Evolutionary conservation across 1,284 basidiomycete species (phyloP), one percentile per base, ranked within the genome.

Genomic region (Ganoderma resinaceum): DNA sequence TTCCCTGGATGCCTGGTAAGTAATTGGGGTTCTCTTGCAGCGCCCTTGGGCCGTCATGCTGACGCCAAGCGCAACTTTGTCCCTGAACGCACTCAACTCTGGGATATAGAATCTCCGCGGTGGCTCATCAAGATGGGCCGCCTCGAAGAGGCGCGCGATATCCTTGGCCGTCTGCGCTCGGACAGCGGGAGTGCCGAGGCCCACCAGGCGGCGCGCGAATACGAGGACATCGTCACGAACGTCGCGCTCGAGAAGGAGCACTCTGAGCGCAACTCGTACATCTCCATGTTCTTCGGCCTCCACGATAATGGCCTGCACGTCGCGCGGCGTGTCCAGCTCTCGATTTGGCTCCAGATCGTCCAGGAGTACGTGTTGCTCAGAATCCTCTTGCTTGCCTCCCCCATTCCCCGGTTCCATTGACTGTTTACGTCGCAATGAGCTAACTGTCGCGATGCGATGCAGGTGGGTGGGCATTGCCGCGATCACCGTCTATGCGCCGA

Each of bases 71-170:
- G 0, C 8, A 23, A n/a, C 33, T 38, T 43, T 23, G 29, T 9
- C 12, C n/a, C 20, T 26, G n/a, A n/a, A n/a, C n/a, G n/a, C n/a
- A n/a, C n/a, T 62, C 18, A 23, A 40, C 52, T 9, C 38, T 40
- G 33, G 4, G 23, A 31, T 31, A 1, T 83, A 69, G 87, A 89
- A 72, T 86, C 84, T 23, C 88, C 88, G 7, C 85, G 88, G 60
- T 89, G 85, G 84, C 82, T 88, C 29, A 77, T 87, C 70, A 86
- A 85, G 76, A 82, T 82, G 66, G 87, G 87, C 8, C 81, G 84
- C 6, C 73, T 78, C 37, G 82, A 83, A 5, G 82, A 85, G 63
- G 87, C 87, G 4, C 79, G 79, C 62, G 75, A 76, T 20, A 82
- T 86, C 66, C 80, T 87, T 43, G 77, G 78, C 3, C 77, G 77